A percentile compares a stretch with the other conserved stretches of the same genome.
These are phyloP conservation scores for Fusarium pininemorale DNA, from an alignment of 2,329 filamentous ascomycete species.

Conservation along the genomic window DNA sequence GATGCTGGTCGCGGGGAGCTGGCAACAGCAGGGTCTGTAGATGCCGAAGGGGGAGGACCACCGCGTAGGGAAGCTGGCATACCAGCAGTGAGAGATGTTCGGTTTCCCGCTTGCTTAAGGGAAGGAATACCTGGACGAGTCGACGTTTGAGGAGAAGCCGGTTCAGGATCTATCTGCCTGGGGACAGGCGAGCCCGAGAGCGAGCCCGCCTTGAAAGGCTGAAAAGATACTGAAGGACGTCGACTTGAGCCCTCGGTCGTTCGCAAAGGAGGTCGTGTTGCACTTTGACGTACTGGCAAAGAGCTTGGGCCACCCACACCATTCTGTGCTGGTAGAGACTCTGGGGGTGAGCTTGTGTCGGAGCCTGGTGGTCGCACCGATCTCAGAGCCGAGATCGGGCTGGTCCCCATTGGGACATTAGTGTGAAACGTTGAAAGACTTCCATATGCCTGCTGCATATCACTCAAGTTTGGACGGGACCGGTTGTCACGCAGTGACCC, in stretches of 20 bases:
- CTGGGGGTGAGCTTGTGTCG: constrained; percentile 67
- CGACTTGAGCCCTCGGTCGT: constrained; percentile 67
- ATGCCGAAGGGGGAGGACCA: constrained; percentile 64
- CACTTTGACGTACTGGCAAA: constrained; percentile 57
- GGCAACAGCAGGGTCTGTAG: constrained; percentile 72
- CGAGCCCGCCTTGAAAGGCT: constrained; percentile 95
- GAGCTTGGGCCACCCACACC: constrained; percentile 61
- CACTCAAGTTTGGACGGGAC: constrained; percentile 57
- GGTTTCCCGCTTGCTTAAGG: constrained; percentile 68
- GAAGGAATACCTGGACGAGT: constrained; percentile 58
- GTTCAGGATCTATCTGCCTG: constrained; percentile 60
- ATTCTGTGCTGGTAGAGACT: constrained; percentile 58
- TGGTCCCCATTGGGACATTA: constrained; percentile 79
- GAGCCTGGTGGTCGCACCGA: constrained; percentile 71
- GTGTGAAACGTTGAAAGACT: constrained; percentile 91
- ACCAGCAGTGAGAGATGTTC: constrained; percentile 77
- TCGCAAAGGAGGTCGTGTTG: constrained; percentile 50
- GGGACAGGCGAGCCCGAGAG: constrained; percentile 85
- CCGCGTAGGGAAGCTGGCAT: constrained; percentile 79
- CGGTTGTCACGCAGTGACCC: constrained; percentile 79
- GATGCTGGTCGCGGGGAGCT: constrained; percentile 82
- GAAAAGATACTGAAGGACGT: constrained; percentile 87
- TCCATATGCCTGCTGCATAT: constrained; percentile 83
- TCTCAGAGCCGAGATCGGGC: constrained; percentile 84
- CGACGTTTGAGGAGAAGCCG: constrained; percentile 65